Conservation (phyloP, 768 basidiomycete species). For the Lepiota subincarnata region DNA sequence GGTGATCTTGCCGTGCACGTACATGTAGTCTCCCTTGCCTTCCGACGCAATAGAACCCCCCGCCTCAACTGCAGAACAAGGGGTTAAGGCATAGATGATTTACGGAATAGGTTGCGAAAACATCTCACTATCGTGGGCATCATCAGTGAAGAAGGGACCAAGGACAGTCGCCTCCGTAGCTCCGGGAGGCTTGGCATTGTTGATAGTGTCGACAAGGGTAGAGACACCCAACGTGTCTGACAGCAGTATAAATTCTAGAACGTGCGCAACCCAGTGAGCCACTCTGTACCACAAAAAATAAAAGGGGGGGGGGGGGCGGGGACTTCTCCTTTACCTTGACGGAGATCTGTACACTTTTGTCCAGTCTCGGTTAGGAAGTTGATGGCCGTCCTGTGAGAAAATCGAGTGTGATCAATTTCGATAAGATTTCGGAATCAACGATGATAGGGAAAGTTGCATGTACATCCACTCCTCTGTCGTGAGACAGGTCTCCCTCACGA, state of each 20-base stretch:
- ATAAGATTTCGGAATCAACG: background rate
- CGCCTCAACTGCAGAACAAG: slow-evolving; percentile 41
- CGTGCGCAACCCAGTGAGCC: background rate
- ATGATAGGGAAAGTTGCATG: slow-evolving; percentile 13
- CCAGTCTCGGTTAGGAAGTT: slow-evolving; percentile 75
- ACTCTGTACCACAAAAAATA: background rate
- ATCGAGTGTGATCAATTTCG: slow-evolving; percentile 1
- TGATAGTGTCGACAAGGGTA: slow-evolving; percentile 68
- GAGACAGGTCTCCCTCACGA: slow-evolving; percentile 67
- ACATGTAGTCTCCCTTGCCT: slow-evolving; percentile 83
- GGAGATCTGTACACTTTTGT: slow-evolving; percentile 65
- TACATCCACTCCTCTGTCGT: slow-evolving; percentile 87
- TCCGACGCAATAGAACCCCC: slow-evolving; percentile 84
- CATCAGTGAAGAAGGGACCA: slow-evolving; percentile 80
- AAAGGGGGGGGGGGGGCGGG: no score
- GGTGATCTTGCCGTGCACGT: slow-evolving; percentile 66
- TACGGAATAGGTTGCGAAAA: background rate
- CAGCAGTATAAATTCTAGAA: slow-evolving; percentile 74
- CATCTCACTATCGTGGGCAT: slow-evolving; percentile 62
- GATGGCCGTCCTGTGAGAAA: slow-evolving; percentile 46
- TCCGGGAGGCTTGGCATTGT: slow-evolving; percentile 57
- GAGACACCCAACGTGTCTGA: slow-evolving; percentile 80
- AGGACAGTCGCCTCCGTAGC: slow-evolving; percentile 76
- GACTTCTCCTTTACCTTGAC: slow-evolving; percentile 41
- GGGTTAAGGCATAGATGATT: background rate